Conservation (phyloP, 305 asterid species). For the Striga hermonthica region DNA sequence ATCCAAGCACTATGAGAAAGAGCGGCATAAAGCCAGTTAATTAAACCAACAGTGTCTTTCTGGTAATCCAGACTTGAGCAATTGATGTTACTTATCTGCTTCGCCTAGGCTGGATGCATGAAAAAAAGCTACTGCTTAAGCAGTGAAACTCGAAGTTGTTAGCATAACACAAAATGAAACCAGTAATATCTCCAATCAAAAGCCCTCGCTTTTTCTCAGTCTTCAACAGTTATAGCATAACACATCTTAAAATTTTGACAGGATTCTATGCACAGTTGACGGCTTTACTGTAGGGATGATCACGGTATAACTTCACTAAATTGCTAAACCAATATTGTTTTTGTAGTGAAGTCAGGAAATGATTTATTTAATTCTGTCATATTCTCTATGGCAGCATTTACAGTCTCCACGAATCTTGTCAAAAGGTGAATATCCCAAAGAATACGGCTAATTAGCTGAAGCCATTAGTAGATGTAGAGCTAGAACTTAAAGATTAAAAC, state of each 20-base stretch:
- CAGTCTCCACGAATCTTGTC: conserved; percentile 16
- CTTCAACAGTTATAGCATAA: too few relatives aligned
- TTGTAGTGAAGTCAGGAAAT: background rate
- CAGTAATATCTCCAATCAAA: background rate
- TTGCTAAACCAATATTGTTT: conserved; percentile 4
- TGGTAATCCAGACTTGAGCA: background rate
- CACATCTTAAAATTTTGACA: conserved; percentile 22
- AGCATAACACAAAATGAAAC: conserved; percentile 5
- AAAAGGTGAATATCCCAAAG: conserved; percentile 18
- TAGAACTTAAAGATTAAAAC: conserved; percentile 11
- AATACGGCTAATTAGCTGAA: conserved; percentile 11
- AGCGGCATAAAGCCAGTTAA: background rate
- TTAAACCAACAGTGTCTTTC: conserved; percentile 1
- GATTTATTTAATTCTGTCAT: conserved; percentile 3
- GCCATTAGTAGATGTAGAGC: background rate
- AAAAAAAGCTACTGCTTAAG: conserved; percentile 16
- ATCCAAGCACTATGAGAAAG: conserved; percentile 4
- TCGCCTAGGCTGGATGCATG: background rate
- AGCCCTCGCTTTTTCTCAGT: too few relatives aligned
- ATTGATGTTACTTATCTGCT: conserved; percentile 9
- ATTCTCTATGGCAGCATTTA: background rate
- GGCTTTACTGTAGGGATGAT: conserved; percentile 2
- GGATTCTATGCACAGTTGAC: background rate
- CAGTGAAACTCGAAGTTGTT: conserved; percentile 19
- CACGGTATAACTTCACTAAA: background rate